A percentile compares a stretch with the other conserved stretches of the same genome.
Conservation (phyloP, 1,139 yeast species). For the Taphrina flavorubra region DNA sequence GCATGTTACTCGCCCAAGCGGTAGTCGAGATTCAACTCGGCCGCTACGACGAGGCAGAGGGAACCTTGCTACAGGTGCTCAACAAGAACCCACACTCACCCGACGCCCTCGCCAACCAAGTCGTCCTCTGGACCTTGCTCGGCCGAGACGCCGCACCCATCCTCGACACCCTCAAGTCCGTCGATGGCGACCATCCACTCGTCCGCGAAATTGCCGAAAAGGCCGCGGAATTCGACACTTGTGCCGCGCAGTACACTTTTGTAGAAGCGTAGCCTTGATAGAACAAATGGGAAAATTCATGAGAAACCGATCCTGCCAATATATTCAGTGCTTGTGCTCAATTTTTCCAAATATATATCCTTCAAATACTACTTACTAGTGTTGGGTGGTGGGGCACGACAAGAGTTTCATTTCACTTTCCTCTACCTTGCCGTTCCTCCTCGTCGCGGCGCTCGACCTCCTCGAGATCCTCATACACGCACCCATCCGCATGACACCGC, state of each 20-base stretch:
- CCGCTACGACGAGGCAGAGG: conserved; percentile 59
- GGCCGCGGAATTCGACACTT: conserved; percentile 61
- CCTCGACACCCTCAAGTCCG: conserved; percentile 53
- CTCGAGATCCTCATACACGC: background rate
- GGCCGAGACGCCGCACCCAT: conserved; percentile 49
- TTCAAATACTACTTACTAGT: too few relatives aligned
- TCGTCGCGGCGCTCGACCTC: conserved; percentile 7
- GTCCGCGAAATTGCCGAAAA: conserved; percentile 62
- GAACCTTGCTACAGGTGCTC: conserved; percentile 57
- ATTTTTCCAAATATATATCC: too few relatives aligned
- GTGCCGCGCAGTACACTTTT: conserved; percentile 60
- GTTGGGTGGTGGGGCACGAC: too few relatives aligned
- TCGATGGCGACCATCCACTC: conserved; percentile 60
- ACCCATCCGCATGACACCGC: background rate
- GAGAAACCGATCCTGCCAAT: too few relatives aligned
- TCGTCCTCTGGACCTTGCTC: conserved; percentile 60
- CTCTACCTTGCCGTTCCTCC: background rate
- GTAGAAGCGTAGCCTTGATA: conserved; percentile 21
- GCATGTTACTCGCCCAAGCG: conserved; percentile 58
- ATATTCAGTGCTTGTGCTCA: too few relatives aligned
- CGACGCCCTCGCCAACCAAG: conserved; percentile 65
- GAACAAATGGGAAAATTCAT: too few relatives aligned
- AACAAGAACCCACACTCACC: conserved; percentile 54
- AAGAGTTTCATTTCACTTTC: background rate
- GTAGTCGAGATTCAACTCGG: conserved; percentile 58